Base-by-base conservation (phyloP, 345 rosid species). In the Citrus sp. region DNA sequence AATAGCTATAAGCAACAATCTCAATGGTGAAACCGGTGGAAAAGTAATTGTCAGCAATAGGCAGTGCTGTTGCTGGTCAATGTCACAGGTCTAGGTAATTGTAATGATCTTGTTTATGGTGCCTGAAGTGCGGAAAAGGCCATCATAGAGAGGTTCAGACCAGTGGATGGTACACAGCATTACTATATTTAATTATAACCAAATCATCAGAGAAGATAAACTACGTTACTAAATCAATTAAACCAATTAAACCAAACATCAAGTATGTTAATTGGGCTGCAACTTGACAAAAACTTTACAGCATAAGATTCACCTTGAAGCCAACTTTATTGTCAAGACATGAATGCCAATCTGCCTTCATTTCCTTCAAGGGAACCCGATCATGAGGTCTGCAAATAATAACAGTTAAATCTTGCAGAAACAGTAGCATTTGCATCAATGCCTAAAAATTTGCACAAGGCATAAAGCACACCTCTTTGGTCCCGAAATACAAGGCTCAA, bases 321-420 rank as follows among this genome's bases (percentile, higher is more conserved):
- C 99, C 98, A 51, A 89, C 98, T 91, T 89, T 89, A 80, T 80
- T 96, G 70, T 89, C 91, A 27, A 96, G 93, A 84, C 99, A 94
- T 65, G 98, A 91, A 83, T 89, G 95, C 99, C 99, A 96, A 83
- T 96, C 99, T n/a, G 90, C 90, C 87, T 96, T 96, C 99, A 96
- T 96, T 77, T 90, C 94, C 82, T 84, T 96, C 85, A 96, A 81
- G 72, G 94, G 84, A 83, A 96, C 98, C 67, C 99, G 94, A 79
- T 94, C 99, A 75, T 96, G 99, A 81, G 99, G 99, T 84, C 99
- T 96, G 86, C 49, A 73, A 83, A 73, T 76, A 81, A 77, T 27
- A 77, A 73, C 9, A 77, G 82, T 65, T 75, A 64, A 6, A 72
- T 27, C 30, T 42, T 34, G 28, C 5, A 62, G 3, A 59, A 72